Base-by-base conservation (phyloP, 805 yeast species). In the Candida qinlingensis region DNA sequence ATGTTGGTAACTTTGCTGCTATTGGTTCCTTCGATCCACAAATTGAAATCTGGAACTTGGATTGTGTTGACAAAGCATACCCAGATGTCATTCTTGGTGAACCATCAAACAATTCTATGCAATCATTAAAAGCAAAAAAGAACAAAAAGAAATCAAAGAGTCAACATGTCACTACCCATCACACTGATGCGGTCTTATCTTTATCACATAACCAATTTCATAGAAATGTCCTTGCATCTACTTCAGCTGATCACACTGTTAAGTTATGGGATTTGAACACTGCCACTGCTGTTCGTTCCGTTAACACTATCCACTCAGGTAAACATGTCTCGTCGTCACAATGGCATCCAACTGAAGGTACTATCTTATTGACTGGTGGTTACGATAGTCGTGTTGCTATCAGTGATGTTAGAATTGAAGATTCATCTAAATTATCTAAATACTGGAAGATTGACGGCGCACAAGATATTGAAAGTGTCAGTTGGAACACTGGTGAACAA, bases 11-110 rank as follows among this genome's bases (percentile, higher is more conserved):
- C 68, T 90, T 88, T 68, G 98, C 96, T 2, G 99, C 99, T 11
- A 74, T 94, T 55, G 98, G 98, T 63, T 87, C 98, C 2, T 92
- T 94, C 65, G 98, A 92, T 59, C 99, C 99, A 38, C 95, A 87
- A 63, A 92, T 94, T 67, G 99, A 94, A 70, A 78, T 94, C 52
- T 94, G 98, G 98, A 90, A 94, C 67, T 73, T 94, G 60, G 99
- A 94, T 65, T 82, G 85, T 54, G 74, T 92, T 35, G 98, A 94
- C 58, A 89, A 89, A 61, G 92, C 96, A 29, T 92, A 87, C 76
- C 99, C 99, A 11, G 96, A 91, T 63, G 77, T 86, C 56, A 89
- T 94, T 53, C 74, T 94, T 51, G 98, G 99, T 45, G 96, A 87
- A 62, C 81, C 81, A 9, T 74, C 61, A 63, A 49, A 66, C 36